Evolutionary conservation across 148 eudicot species (phyloP).

Genomic region (Chenopodium album): DNA sequence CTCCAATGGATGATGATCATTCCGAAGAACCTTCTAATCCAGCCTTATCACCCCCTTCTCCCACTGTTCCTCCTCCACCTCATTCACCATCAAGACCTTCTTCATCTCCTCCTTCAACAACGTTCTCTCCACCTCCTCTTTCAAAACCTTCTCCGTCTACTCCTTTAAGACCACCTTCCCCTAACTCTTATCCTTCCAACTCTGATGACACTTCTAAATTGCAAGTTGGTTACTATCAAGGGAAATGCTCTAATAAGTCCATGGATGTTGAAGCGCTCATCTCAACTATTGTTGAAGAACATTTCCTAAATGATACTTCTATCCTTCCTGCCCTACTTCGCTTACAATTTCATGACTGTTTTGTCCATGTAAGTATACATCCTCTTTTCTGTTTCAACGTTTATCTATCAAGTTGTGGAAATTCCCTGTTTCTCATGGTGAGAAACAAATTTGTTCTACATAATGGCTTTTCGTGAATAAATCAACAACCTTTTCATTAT

Average conservation of each 20-base stretch:
- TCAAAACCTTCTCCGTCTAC: not conserved
- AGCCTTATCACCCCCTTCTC: not conserved
- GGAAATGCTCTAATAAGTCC: not conserved
- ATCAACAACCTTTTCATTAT: too few species aligned
- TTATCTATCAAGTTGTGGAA: too few species aligned
- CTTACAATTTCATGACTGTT: conserved; percentile 19
- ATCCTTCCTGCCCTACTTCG: conserved; percentile 18
- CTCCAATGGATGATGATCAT: not conserved
- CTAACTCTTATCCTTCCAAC: not conserved
- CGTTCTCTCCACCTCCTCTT: not conserved
- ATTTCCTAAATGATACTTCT: not conserved
- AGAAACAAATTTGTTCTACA: too few species aligned
- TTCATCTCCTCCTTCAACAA: not conserved
- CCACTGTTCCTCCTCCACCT: not conserved
- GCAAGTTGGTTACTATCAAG: conserved; percentile 7
- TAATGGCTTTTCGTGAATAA: too few species aligned
- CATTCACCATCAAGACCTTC: not conserved
- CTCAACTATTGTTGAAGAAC: not conserved
- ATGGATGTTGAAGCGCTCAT: conserved; percentile 11
- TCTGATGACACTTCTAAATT: not conserved
- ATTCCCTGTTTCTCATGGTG: too few species aligned
- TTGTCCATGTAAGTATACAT: conserved; percentile 13
- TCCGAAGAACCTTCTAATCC: not conserved
- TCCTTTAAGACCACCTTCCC: not conserved
- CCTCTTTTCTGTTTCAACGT: not conserved